Percentiles rank a stretch among this genome's conserved stretches.
Conservation (phyloP, 441 rosid species). For the Bocquillonia castaneifolia region DNA sequence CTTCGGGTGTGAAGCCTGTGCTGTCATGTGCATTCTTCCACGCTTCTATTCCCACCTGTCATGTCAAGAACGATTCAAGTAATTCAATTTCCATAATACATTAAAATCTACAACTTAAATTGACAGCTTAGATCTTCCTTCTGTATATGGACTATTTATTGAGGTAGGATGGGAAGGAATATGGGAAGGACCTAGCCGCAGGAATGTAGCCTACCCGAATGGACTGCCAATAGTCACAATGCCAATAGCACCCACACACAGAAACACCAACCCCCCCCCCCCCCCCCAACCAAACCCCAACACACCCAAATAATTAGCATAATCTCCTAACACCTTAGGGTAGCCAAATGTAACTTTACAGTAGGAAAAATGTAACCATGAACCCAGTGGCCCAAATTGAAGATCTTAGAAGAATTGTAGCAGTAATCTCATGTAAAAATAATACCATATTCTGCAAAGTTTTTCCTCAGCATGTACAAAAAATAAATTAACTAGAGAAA, state of each 20-base stretch:
- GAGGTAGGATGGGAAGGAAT: not conserved
- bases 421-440: not conserved
- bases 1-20: slow-evolving; percentile 88
- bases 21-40: slow-evolving; percentile 77
- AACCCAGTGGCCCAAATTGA: not conserved
- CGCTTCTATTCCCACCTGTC: slow-evolving; percentile 83
- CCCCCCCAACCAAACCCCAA: no score
- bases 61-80: not conserved
- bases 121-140: not conserved
- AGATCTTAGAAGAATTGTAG: not conserved
- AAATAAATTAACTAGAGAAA: slow-evolving; percentile 11
- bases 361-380: not conserved
- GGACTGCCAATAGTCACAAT: no score
- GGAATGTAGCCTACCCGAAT: no score
- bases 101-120: not conserved
- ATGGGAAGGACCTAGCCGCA: not conserved
- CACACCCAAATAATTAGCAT: not conserved
- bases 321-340: not conserved
- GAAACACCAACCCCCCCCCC: not conserved
- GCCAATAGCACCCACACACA: no score
- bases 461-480: slow-evolving; percentile 2
- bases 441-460: not conserved
- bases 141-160: not conserved
- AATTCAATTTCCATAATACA: not conserved
- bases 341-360: no score